Evolutionary conservation across 176 grass and related monocot species (phyloP).

Genomic region (Carex scoparia): DNA sequence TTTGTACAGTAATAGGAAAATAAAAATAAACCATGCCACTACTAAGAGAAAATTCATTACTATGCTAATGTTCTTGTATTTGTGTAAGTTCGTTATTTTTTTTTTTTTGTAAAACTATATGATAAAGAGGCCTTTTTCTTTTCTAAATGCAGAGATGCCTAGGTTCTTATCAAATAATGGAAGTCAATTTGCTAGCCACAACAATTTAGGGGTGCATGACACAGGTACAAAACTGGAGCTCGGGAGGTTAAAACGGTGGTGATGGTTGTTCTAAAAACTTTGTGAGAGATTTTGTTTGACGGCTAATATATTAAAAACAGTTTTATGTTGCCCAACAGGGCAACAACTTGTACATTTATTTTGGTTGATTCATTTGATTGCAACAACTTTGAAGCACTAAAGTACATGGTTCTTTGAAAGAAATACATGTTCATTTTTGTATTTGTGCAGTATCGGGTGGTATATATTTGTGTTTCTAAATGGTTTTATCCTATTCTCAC

Average conservation of each 20-base stretch:
- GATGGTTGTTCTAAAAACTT: background rate
- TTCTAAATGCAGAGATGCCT: background rate
- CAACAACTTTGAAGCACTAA: background rate
- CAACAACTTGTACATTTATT: background rate
- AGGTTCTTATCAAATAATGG: background rate
- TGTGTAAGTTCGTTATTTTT: background rate
- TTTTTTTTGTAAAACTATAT: too few relatives aligned
- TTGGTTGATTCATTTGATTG: background rate
- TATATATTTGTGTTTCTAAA: background rate
- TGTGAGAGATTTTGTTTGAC: background rate
- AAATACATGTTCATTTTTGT: background rate
- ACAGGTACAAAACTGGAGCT: background rate
- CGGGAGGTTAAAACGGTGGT: background rate
- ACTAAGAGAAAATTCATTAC: background rate
- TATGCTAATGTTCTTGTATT: background rate
- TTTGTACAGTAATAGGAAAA: background rate
- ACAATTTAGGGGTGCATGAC: background rate
- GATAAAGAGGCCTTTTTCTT: background rate
- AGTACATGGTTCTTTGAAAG: background rate
- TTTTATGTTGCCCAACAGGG: constrained; percentile 1
- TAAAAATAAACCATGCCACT: background rate
- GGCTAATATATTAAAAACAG: background rate
- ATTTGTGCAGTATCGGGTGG: background rate
- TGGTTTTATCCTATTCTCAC: too few relatives aligned
- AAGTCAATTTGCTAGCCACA: background rate